Evolutionary conservation across 805 yeast genomes (phyloP), one percentile per base, ranked within the genome.

Genomic region (Kodamaea kaohsiungensis): DNA sequence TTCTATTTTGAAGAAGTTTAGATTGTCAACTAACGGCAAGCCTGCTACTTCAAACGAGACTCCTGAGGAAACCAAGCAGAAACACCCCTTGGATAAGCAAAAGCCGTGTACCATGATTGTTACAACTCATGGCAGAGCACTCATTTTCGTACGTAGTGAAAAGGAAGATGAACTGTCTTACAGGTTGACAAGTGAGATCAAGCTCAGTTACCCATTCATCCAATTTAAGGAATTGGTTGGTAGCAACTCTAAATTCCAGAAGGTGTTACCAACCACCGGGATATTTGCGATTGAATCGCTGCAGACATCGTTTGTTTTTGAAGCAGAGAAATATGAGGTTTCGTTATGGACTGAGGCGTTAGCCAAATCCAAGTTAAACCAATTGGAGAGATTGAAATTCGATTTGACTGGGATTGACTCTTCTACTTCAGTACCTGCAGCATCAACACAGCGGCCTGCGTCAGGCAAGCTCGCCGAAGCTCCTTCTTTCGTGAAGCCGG

Each of bases 91-190:
- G 39, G 81, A 76, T 6, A 77, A 71, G 46, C 72, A 72, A 51
- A 67, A 75, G 53, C 73, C 76, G 8, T 78, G 89, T 57, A 78
- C 86, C 1, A 60, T 86, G 55, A 59, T 87, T 12, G 71, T 86
- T 0, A 88, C 92, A 1, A 75, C 83, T 0, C 78, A 78, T 63
- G 93, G 91, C 1, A 73, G 92, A 48, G 83, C 81, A 0, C 66
- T 88, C 55, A 63, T 87, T 1, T 82, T 88, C 56, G 68, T 71
- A 59, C 68, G 78, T 33, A 72, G 68, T 43, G 79, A 72, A 53
- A 69, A 71, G 7, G 75, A 67, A 13, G 65, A 73, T 37, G 27
- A 33, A 15, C 42, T 27, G 15, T 12, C 50, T 4, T 76, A 79
- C 61, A 80, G 80, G 54, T 62, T 86, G 45, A 71, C 78, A 15